Conservation (phyloP, 2,329 filamentous ascomycete genomes). For the Aureobasidium musti region DNA sequence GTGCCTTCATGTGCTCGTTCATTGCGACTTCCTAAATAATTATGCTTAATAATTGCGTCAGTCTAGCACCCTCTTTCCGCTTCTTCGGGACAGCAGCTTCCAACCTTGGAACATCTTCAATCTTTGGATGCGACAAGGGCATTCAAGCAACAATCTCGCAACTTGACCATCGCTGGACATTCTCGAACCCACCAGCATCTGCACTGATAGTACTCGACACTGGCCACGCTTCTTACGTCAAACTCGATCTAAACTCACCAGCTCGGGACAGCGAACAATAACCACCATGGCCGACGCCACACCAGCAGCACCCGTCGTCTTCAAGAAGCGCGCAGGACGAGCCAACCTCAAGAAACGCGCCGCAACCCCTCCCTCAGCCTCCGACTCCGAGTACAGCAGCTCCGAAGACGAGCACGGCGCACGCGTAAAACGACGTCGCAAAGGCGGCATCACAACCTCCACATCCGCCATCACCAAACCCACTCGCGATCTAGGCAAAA, state of each 20-base stretch:
- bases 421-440: conserved; percentile 76
- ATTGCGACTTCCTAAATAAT: neutral
- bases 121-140: neutral
- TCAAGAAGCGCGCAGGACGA: conserved; percentile 83
- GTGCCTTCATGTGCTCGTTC: neutral
- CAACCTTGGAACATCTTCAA: neutral
- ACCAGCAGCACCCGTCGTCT: conserved; percentile 55
- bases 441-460: conserved; percentile 64
- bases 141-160: neutral
- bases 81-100: conserved; percentile 11
- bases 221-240: neutral
- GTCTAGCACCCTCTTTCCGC: neutral
- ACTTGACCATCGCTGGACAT: neutral
- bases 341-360: conserved; percentile 80
- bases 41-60: conserved; percentile 26
- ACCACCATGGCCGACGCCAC: conserved; percentile 39
- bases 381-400: conserved; percentile 65
- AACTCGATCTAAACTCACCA: neutral
- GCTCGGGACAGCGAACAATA: neutral
- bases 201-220: neutral
- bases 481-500: conserved; percentile 39
- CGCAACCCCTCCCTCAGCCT: conserved; percentile 70
- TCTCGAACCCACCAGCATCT: no score
- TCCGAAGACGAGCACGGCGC: conserved; percentile 72
- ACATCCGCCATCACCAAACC: conserved; percentile 53